These are phyloP conservation scores for Ensete ventricosum DNA, from an alignment of 176 grass and related monocot species.

Conservation along the genomic window DNA sequence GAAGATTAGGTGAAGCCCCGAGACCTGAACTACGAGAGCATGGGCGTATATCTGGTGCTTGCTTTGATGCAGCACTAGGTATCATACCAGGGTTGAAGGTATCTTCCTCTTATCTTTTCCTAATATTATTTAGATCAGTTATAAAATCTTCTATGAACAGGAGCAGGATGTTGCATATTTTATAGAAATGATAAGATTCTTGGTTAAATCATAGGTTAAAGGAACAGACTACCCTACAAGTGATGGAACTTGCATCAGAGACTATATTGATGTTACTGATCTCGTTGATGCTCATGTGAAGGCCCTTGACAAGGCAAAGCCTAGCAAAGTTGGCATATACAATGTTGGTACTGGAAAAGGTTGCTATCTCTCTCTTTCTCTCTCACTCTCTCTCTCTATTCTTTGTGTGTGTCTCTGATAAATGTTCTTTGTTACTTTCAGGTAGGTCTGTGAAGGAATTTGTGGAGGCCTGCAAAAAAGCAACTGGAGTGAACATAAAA, in stretches of 20 bases:
- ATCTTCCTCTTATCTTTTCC: slow-evolving; percentile 1
- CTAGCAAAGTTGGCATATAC: slow-evolving; percentile 87
- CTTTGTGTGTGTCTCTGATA: background rate
- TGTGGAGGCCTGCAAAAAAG: slow-evolving; percentile 77
- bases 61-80: slow-evolving; percentile 80
- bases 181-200: background rate
- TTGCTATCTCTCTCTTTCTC: slow-evolving; percentile 13
- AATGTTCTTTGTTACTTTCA: slow-evolving; percentile 28
- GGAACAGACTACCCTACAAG: slow-evolving; percentile 57
- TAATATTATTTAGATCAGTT: background rate
- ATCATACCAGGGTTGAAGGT: slow-evolving; percentile 73
- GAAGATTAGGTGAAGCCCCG: slow-evolving; percentile 84
- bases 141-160: background rate
- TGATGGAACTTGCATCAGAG: slow-evolving; percentile 85
- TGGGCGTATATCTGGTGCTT: slow-evolving; percentile 85
- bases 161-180: background rate
- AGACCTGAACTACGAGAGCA: slow-evolving; percentile 85
- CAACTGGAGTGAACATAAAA: slow-evolving; percentile 74
- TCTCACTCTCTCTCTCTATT: background rate
- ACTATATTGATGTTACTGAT: slow-evolving; percentile 99
- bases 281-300: slow-evolving; percentile 98
- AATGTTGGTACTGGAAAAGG: slow-evolving; percentile 92
- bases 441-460: slow-evolving; percentile 97
- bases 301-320: slow-evolving; percentile 68
- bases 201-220: slow-evolving; percentile 44